These are phyloP conservation scores for Anthracocystis walkeri DNA, from an alignment of 1,284 basidiomycete genomes.

Conservation along the genomic window DNA sequence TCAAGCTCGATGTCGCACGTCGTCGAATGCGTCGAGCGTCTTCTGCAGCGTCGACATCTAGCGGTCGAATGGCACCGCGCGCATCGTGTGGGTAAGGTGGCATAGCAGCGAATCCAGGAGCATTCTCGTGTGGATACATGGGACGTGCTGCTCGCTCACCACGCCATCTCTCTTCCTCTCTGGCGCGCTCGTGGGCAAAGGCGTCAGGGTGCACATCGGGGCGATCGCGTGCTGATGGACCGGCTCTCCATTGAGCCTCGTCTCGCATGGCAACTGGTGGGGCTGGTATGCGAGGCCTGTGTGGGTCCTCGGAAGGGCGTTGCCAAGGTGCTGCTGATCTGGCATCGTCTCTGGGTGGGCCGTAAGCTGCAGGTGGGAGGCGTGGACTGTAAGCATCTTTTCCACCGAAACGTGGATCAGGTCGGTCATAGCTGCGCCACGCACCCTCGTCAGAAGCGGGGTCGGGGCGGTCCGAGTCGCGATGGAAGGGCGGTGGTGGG, in stretches of 20 bases:
- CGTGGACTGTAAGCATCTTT: slow-evolving; percentile 32
- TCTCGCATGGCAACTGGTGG: slow-evolving; percentile 19
- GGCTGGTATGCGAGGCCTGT: slow-evolving; percentile 28
- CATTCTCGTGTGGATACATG: slow-evolving; percentile 20
- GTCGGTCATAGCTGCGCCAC: slow-evolving; percentile 29
- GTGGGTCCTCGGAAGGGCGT: slow-evolving; percentile 21
- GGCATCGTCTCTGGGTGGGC: slow-evolving; percentile 16
- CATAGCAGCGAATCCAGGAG: slow-evolving; percentile 9
- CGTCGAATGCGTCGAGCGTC: slow-evolving; percentile 30
- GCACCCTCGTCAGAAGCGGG: slow-evolving; percentile 22
- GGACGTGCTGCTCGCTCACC: slow-evolving; percentile 22
- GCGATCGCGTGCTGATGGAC: slow-evolving; percentile 14
- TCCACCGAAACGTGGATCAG: slow-evolving; percentile 19
- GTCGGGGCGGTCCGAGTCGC: slow-evolving; percentile 18
- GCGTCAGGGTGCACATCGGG: slow-evolving; percentile 20
- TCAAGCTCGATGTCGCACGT: slow-evolving; percentile 22
- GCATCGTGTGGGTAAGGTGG: slow-evolving; percentile 16
- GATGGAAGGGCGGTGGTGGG: slow-evolving; percentile 20
- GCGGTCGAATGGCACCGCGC: slow-evolving; percentile 11
- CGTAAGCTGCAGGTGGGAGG: slow-evolving; percentile 14
- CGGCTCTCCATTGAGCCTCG: slow-evolving; percentile 24
- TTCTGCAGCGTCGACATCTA: slow-evolving; percentile 22
- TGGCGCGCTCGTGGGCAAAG: slow-evolving; percentile 22
- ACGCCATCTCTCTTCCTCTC: slow-evolving; percentile 34
- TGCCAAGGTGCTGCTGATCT: slow-evolving; percentile 24